Conservation (phyloP, 2,329 filamentous ascomycete species). For the Claviceps quebecensis region DNA sequence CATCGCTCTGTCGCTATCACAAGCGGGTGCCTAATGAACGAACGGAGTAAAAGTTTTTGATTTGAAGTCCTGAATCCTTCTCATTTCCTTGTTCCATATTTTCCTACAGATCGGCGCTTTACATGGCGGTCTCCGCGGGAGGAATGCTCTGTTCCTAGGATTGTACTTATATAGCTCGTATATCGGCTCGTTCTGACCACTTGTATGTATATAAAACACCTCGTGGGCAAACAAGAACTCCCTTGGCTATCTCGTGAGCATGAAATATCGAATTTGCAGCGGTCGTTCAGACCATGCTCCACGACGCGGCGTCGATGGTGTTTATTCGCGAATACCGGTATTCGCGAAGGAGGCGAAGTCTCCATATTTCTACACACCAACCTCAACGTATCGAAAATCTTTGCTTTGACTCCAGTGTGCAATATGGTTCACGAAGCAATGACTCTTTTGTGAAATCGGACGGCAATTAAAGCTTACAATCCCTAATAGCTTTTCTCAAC, state of each 20-base stretch:
- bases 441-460: too few relatives aligned
- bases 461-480: too few relatives aligned
- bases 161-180: background rate
- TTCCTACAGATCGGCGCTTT: background rate
- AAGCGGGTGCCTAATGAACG: slow-evolving; percentile 7
- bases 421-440: too few relatives aligned
- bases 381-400: background rate
- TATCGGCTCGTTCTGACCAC: background rate
- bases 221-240: background rate
- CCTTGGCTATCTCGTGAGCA: background rate
- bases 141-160: background rate
- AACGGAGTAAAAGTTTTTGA: slow-evolving; percentile 1
- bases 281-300: background rate
- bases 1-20: slow-evolving; percentile 31
- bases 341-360: too few relatives aligned
- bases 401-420: background rate
- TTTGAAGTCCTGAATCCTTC: background rate
- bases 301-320: background rate
- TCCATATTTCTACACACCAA: background rate
- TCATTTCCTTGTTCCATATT: background rate
- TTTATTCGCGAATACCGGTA: background rate
- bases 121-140: background rate
- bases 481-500: too few relatives aligned
- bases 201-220: background rate
- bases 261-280: background rate